These are phyloP conservation scores for Cutaneotrichosporon cavernicola DNA, from an alignment of 1,284 basidiomycete species.

Conservation along the genomic window DNA sequence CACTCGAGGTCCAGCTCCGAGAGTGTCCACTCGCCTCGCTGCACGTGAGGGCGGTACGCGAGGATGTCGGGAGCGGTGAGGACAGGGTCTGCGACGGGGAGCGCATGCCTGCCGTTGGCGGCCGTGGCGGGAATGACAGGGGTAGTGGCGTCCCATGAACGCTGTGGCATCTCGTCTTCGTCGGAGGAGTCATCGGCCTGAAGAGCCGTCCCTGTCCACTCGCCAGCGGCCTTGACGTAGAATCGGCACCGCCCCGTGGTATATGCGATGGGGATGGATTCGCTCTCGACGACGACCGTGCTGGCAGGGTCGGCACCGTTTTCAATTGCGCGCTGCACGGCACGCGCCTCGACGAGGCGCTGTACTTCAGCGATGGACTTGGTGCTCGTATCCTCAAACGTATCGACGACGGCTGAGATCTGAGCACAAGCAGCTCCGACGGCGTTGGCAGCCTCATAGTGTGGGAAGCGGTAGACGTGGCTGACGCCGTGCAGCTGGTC, in stretches of 20 bases:
- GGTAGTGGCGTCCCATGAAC: slow-evolving; percentile 10
- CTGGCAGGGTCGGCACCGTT: slow-evolving; percentile 56
- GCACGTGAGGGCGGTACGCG: slow-evolving; percentile 36
- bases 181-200: slow-evolving; percentile 13
- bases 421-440: slow-evolving; percentile 55
- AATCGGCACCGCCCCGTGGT: slow-evolving; percentile 41
- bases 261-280: slow-evolving; percentile 46
- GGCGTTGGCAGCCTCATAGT: slow-evolving; percentile 61
- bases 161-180: no score
- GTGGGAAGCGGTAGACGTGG: slow-evolving; percentile 58
- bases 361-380: slow-evolving; percentile 34
- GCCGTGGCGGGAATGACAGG: slow-evolving; percentile 5
- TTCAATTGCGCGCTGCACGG: slow-evolving; percentile 56
- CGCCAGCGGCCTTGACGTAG: slow-evolving; percentile 48
- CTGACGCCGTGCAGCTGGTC: slow-evolving; percentile 56
- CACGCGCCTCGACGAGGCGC: slow-evolving; percentile 54
- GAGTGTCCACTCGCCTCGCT: slow-evolving; percentile 35
- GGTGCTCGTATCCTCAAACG: slow-evolving; percentile 36
- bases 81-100: slow-evolving; percentile 6
- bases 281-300: slow-evolving; percentile 58
- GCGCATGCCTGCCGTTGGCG: slow-evolving; percentile 17
- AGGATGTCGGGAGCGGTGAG: slow-evolving; percentile 22
- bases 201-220: slow-evolving; percentile 34
- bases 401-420: slow-evolving; percentile 42
- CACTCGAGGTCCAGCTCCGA: slow-evolving; percentile 43